Evolutionary conservation across 2,329 filamentous ascomycete species (phyloP).

Genomic region (Sordariomycetes sp.): DNA sequence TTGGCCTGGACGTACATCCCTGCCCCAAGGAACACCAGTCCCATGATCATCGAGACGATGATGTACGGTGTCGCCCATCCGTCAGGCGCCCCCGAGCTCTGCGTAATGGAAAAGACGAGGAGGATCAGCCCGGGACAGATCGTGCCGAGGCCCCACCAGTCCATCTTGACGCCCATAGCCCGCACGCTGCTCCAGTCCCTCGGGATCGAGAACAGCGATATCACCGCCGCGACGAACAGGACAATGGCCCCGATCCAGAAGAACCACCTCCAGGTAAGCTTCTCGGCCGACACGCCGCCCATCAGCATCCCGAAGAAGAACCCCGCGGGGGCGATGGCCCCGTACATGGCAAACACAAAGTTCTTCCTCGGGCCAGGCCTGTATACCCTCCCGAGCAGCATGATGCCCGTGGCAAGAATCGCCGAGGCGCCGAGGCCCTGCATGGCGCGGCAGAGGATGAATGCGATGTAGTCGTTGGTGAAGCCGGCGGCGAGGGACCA

Average conservation of each 20-base stretch:
- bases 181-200: conserved; percentile 16
- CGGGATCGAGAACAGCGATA: conserved; percentile 25
- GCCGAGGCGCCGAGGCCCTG: conserved; percentile 64
- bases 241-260: conserved; percentile 48
- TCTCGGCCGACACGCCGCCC: conserved; percentile 48
- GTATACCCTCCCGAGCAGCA: conserved; percentile 55
- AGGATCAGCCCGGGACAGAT: conserved; percentile 46
- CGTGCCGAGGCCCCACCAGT: conserved; percentile 42
- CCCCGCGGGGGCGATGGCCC: conserved; percentile 40
- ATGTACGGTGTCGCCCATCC: conserved; percentile 56
- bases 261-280: conserved; percentile 52
- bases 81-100: conserved; percentile 45
- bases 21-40: conserved; percentile 33
- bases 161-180: conserved; percentile 31
- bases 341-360: conserved; percentile 46
- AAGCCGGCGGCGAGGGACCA: conserved; percentile 63
- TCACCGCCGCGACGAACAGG: conserved; percentile 30
- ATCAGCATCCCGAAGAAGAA: conserved; percentile 55
- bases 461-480: conserved; percentile 51
- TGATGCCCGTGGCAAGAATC: conserved; percentile 57
- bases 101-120: conserved; percentile 54
- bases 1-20: conserved; percentile 51
- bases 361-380: conserved; percentile 61
- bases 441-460: conserved; percentile 60
- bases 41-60: conserved; percentile 42